phyloP scores from a whole-genome alignment of 2,329 filamentous ascomycete genomes.

The Cercospora canescens region DNA sequence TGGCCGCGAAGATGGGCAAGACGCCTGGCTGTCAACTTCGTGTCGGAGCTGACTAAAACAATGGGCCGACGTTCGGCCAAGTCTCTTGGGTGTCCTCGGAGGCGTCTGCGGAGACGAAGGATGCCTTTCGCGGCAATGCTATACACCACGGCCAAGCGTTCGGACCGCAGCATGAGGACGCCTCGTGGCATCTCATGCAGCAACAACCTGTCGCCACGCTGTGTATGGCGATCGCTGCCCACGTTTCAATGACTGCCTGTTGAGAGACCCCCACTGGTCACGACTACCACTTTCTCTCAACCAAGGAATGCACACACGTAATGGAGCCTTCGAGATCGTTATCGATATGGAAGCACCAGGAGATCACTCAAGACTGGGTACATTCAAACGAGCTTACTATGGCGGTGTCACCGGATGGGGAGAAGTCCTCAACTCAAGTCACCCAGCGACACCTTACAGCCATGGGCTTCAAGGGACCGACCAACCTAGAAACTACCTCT shows the following conservation, averaged over 20 bases:
- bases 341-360: not conserved
- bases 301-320: not conserved
- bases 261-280: not conserved
- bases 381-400: not conserved
- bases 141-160: not conserved
- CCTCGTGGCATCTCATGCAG: not conserved
- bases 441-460: slow-evolving; percentile 27
- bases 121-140: not conserved
- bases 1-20: not conserved
- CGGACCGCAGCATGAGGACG: not conserved
- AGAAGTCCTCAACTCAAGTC: not conserved
- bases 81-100: not conserved
- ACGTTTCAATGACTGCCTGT: not conserved
- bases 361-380: not conserved
- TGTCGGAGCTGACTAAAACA: not conserved
- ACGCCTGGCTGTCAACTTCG: not conserved
- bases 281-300: not conserved
- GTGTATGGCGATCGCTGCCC: not conserved
- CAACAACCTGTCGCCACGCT: not conserved
- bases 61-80: not conserved
- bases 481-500: slow-evolving; percentile 49
- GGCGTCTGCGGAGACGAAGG: not conserved
- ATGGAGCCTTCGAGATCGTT: not conserved
- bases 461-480: slow-evolving; percentile 51
- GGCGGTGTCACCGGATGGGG: not conserved